Percentiles rank a stretch among this genome's conserved stretches.
These are phyloP conservation scores for Gracilaria domingensis DNA, from an alignment of 23 red algal species.

Conservation along the genomic window DNA sequence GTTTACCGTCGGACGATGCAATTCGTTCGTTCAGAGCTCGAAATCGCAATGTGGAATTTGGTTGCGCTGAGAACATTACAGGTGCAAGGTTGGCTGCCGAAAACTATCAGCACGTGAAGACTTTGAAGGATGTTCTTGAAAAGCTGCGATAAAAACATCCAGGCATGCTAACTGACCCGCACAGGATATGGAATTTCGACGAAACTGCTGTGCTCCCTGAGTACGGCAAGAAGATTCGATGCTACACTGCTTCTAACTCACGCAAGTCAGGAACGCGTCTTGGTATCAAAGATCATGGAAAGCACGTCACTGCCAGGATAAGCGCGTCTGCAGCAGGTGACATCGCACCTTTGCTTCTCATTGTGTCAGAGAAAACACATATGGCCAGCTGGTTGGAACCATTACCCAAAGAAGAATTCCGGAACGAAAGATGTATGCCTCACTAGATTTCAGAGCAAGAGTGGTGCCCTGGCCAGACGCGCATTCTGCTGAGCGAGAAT, in stretches of 20 bases:
- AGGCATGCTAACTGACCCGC: not conserved
- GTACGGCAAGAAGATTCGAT: not conserved
- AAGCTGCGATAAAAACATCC: not conserved
- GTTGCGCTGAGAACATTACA: conserved; percentile 6
- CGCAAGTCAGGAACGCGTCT: not conserved
- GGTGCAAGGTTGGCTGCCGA: not conserved
- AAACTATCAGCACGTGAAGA: not conserved
- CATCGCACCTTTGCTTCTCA: not conserved
- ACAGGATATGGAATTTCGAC: conserved; percentile 14
- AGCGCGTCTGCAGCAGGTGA: not conserved
- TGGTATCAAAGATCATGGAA: not conserved
- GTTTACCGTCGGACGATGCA: not conserved
- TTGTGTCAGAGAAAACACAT: not conserved
- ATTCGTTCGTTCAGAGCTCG: conserved; percentile 8
- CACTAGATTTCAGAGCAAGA: not conserved
- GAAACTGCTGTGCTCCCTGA: conserved; percentile 15
- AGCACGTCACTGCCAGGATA: conserved; percentile 27
- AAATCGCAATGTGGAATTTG: not conserved
- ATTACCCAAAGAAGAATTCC: not conserved
- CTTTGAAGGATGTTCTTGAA: not conserved
- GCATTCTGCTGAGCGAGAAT: not conserved
- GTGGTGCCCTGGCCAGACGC: not conserved
- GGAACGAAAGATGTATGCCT: too few species aligned
- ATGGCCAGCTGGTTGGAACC: not conserved
- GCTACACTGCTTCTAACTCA: not conserved